Base-by-base conservation (phyloP, 805 yeast species). In the Wickerhamomyces queroliae region DNA sequence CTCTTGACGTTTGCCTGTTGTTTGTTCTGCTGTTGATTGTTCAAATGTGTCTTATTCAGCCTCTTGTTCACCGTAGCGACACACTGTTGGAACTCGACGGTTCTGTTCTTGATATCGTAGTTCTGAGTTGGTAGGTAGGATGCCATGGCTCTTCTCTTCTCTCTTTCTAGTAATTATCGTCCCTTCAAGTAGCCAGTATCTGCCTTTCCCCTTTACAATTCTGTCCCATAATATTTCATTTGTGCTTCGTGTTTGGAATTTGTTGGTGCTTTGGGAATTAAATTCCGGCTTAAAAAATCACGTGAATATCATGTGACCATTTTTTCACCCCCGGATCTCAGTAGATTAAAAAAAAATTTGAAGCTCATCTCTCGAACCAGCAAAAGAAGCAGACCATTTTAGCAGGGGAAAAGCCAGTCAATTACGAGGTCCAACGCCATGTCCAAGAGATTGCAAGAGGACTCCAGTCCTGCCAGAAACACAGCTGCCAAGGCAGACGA, bases 21-120 rank as follows among this genome's bases (percentile, higher is more conserved):
- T 31, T 44, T 48, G 39, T 47, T 53, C 40, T 43, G 48, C n/a
- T 39, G 41, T 30, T 44, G 53, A 43, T 42, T 45, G 48, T 43
- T 43, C 45, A 41, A 43, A 46, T 46, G 41, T 53, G 51, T 39
- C 47, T 49, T 48, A 45, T 75, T 70, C 51, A 76, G 69, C 39
- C 77, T 74, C 50, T 77, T 78, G 56, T 81, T 80, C 60, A 82
- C 81, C 3, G 90, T 77, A 34, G 78, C 64, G 23, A 91, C 96
- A 56, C 96, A 88, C 55, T 89, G 90, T 50, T 89, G 91, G 67
- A 91, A 91, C 69, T 91, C 98, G 45, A 77, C 71, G 8, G 98
- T 91, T 49, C 99, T 72, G 63, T 91, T 95, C 57, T 84, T 91
- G 36, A 69, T 62, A 40, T 62, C 55, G 53, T 51, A 38, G 13